A percentile compares a stretch with the other conserved stretches of the same genome.
Conservation (phyloP, 148 eudicot species). For the Oxyria digyna region DNA sequence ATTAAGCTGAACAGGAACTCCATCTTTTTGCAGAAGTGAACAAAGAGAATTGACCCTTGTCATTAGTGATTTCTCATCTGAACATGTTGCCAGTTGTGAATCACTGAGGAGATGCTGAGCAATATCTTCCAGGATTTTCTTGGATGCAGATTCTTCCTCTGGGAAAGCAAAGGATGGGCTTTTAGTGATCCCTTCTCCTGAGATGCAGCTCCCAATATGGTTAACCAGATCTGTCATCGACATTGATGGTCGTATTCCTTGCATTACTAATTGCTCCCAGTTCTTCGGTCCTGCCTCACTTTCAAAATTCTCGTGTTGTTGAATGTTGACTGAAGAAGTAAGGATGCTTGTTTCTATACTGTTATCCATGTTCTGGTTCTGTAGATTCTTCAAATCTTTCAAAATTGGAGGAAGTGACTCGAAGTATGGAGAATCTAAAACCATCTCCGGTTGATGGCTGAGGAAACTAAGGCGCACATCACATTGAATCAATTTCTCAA, state of each 20-base stretch:
- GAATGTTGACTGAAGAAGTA: constrained; percentile 24
- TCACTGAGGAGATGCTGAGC: constrained; percentile 23
- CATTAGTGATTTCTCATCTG: constrained; percentile 73
- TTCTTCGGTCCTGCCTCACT: constrained; percentile 16
- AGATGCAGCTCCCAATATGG: constrained; percentile 50
- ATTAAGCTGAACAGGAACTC: constrained; percentile 10
- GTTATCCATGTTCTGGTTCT: background rate
- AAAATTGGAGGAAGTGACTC: constrained; percentile 28
- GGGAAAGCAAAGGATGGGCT: constrained; percentile 14
- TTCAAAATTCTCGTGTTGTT: constrained; percentile 1
- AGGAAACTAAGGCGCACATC: constrained; percentile 61
- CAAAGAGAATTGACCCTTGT: constrained; percentile 60
- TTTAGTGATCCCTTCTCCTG: constrained; percentile 29
- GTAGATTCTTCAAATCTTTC: constrained; percentile 21
- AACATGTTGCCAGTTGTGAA: background rate
- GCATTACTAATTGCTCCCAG: constrained; percentile 31
- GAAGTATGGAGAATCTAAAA: constrained; percentile 50
- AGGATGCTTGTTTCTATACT: background rate
- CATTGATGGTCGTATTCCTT: constrained; percentile 47
- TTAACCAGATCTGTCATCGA: constrained; percentile 64
- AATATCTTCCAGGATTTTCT: constrained; percentile 46
- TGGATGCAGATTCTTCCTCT: constrained; percentile 33
- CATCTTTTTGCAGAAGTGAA: constrained; percentile 47
- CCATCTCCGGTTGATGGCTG: constrained; percentile 52
- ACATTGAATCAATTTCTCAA: constrained; percentile 78